Conservation (phyloP, 2,329 filamentous ascomycete species). For the Reticulascus tulasneorum region DNA sequence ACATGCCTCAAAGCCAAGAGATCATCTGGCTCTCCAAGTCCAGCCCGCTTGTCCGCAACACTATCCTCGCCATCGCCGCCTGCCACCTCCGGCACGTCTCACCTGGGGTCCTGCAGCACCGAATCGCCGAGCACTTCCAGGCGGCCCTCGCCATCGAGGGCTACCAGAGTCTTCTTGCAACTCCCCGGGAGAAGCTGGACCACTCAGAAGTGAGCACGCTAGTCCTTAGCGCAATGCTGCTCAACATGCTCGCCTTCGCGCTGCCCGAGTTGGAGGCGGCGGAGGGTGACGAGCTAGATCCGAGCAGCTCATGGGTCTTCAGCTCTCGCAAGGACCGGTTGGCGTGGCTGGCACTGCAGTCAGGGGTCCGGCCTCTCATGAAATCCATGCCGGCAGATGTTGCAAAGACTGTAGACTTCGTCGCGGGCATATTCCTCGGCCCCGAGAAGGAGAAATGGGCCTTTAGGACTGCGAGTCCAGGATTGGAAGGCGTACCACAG, state of each 20-base stretch:
- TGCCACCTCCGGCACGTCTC: too few species aligned
- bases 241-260: slow-evolving; percentile 19
- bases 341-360: slow-evolving; percentile 16
- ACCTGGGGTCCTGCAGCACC: too few species aligned
- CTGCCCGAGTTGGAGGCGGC: slow-evolving; percentile 14
- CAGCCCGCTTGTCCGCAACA: too few species aligned
- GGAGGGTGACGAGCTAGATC: slow-evolving; percentile 9
- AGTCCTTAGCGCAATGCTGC: slow-evolving; percentile 17
- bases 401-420: slow-evolving; percentile 4
- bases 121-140: slow-evolving; percentile 17
- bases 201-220: slow-evolving; percentile 16
- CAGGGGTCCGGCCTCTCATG: slow-evolving; percentile 16
- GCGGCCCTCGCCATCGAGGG: slow-evolving; percentile 14
- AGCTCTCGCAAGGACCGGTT: slow-evolving; percentile 15
- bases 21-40: too few species aligned
- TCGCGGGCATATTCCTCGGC: slow-evolving; percentile 13
- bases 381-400: slow-evolving; percentile 13
- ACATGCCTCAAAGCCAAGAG: too few species aligned
- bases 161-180: slow-evolving; percentile 15
- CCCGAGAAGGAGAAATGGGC: too few species aligned
- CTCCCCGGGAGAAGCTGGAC: slow-evolving; percentile 13
- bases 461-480: too few species aligned
- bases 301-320: slow-evolving; percentile 18
- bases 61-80: too few species aligned
- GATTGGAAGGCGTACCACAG: slow-evolving; percentile 13